phyloP scores from a whole-genome alignment of 2,329 filamentous ascomycete genomes.

The Cordyceps javanica region DNA sequence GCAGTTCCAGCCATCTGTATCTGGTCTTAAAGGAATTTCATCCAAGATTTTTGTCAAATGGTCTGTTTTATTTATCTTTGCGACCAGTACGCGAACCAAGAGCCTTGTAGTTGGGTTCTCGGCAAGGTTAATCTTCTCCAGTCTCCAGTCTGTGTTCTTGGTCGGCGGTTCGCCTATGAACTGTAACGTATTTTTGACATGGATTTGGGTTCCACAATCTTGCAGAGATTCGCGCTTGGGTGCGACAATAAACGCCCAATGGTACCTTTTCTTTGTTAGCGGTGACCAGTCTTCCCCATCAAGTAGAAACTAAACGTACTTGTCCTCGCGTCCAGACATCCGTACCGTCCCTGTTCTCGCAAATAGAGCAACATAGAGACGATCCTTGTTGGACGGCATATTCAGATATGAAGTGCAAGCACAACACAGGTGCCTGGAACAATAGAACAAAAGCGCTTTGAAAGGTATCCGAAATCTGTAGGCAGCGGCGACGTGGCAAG shows the following conservation, averaged over 20 bases:
- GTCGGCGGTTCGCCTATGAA: not conserved
- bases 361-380: not conserved
- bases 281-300: not conserved
- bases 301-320: not conserved
- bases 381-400: not conserved
- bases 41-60: constrained; percentile 24
- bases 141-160: not conserved
- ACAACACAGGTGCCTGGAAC: not conserved
- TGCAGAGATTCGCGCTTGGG: constrained; percentile 25
- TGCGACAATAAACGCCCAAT: constrained; percentile 32
- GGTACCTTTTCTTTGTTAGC: constrained; percentile 23
- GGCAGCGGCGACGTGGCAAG: not conserved
- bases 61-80: constrained; percentile 26
- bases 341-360: not conserved
- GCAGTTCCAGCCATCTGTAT: constrained; percentile 34
- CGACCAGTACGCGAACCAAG: constrained; percentile 22
- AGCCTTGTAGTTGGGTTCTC: constrained; percentile 23
- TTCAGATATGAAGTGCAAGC: not conserved
- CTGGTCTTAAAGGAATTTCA: constrained; percentile 24
- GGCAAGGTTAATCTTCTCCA: constrained; percentile 17
- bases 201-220: constrained; percentile 19
- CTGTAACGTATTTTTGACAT: constrained; percentile 26
- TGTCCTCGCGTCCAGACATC: constrained; percentile 16
- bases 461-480: not conserved
- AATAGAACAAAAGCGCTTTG: not conserved